phyloP scores from a whole-genome alignment of 176 grass and related monocot species.

The Elymus sibiricus region DNA sequence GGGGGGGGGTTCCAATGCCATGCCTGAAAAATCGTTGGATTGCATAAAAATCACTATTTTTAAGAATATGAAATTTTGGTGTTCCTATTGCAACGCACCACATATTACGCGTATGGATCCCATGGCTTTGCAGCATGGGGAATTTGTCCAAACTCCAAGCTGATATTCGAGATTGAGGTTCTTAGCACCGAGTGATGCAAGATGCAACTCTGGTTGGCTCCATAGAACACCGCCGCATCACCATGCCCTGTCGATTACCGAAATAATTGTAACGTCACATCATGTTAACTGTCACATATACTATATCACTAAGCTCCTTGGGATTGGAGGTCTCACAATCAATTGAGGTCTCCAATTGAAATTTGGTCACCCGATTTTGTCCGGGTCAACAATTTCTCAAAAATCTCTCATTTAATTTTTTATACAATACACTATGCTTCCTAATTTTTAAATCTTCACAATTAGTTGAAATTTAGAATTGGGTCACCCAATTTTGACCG shows the following conservation, averaged over 20 bases:
- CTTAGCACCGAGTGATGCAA: constrained; percentile 40
- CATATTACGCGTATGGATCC: constrained; percentile 87
- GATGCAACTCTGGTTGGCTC: neutral
- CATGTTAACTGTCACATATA: neutral
- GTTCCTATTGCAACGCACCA: constrained; percentile 60
- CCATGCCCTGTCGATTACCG: neutral
- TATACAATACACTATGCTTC: too few species aligned
- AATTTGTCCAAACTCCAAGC: constrained; percentile 64
- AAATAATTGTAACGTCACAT: constrained; percentile 26
- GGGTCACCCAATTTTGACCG: too few species aligned
- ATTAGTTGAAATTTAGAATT: too few species aligned
- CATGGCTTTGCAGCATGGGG: constrained; percentile 69
- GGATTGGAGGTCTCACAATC: too few species aligned
- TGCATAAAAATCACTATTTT: neutral
- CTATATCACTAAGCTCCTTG: too few species aligned
- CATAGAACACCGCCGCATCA: neutral
- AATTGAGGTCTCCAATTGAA: too few species aligned
- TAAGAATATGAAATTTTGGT: neutral
- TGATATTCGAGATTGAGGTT: constrained; percentile 89
- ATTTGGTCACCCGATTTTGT: too few species aligned
- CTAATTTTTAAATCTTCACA: too few species aligned
- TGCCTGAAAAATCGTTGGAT: neutral
- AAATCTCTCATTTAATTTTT: too few species aligned
- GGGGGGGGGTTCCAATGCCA: too few species aligned
- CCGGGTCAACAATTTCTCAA: too few species aligned